Evolutionary conservation across 164 flowering plant genomes (phyloP), one percentile per base, ranked within the genome.

Genomic region (Magnolia officinalis): DNA sequence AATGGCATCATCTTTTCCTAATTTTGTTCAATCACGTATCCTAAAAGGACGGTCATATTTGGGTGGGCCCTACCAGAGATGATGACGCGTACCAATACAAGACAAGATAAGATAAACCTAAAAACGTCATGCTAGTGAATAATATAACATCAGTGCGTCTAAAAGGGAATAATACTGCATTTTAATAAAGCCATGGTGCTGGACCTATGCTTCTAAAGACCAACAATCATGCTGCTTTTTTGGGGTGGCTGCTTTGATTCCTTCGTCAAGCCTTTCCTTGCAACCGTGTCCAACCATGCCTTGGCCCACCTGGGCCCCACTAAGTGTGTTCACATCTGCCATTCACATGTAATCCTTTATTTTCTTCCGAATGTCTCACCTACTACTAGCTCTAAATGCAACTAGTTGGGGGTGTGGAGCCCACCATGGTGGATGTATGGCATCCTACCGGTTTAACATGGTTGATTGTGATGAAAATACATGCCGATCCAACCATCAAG

Each of bases 51-150:
- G 29, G 61, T 14, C 63, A 59, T n/a, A 21, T n/a, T 37, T 51
- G 7, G 55, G 19, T 23, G 55, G 13, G 21, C 6, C 7, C 14
- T 2, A 23, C 55, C 63, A 52, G n/a, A 49, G 64, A 20, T 29
- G 63, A 26, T 19, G 61, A 52, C 74, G 29, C 29, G 52, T 14
- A 21, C 6, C 21, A 20, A 52, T 51, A 21, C 14, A 21, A 21
- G 26, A 52, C 26, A 4, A 24, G 74, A 72, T 55, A 72, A 55
- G 74, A 52, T 72, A 72, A 72, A 37, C 63, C 21, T 37, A 37
- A 51, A 71, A 20, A 50, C 10, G 18, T 19, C 20, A 65, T 8
- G 20, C 20, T 21, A 21, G 68, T 19, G 20, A 65, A 65, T 65
- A 20, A 65, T 65, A 19, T 65, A 65, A 65, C 20, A 65, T 19